A percentile compares a stretch with the other conserved stretches of the same genome.
phyloP scores from a whole-genome alignment of 2,329 filamentous ascomycete genomes.

The Elsinoe australis region DNA sequence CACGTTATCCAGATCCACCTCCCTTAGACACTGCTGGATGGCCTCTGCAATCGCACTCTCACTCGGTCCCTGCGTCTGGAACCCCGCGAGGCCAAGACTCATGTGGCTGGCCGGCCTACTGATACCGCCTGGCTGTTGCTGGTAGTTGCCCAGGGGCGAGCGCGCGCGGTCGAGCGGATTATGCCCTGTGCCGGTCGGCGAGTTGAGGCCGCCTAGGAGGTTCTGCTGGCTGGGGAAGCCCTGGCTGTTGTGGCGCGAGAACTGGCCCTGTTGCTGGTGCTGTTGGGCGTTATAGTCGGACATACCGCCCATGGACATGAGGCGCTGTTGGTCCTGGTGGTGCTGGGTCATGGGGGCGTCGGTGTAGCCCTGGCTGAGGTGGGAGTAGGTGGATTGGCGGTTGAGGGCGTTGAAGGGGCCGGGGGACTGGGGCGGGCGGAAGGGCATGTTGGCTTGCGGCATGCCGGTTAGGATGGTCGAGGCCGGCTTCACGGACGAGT shows the following conservation, averaged over 20 bases:
- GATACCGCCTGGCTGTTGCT: conserved; percentile 5
- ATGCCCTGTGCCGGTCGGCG: conserved; percentile 24
- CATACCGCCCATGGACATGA: conserved; percentile 54
- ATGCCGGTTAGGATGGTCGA: conserved; percentile 84
- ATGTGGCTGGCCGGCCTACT: conserved; percentile 16
- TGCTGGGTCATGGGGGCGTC: conserved; percentile 34
- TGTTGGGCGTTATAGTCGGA: conserved; percentile 34
- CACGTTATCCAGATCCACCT: conserved; percentile 91
- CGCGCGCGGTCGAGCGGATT: conserved; percentile 22
- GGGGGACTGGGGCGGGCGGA: conserved; percentile 62
- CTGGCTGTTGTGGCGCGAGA: conserved; percentile 36
- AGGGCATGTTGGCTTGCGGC: conserved; percentile 32
- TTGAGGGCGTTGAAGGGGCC: conserved; percentile 60
- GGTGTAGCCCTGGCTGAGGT: conserved; percentile 30
- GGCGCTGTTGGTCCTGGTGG: conserved; percentile 37
- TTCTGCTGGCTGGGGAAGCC: conserved; percentile 27
- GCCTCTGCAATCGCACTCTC: conserved; percentile 75
- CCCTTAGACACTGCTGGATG: conserved; percentile 71
- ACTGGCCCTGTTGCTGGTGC: conserved; percentile 31
- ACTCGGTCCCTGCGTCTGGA: conserved; percentile 61
- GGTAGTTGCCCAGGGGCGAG: conserved; percentile 17
- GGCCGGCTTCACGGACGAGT: conserved; percentile 81
- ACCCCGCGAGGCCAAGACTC: conserved; percentile 42
- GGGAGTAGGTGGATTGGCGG: conserved; percentile 66
- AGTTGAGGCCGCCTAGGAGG: conserved; percentile 34